phyloP scores from a whole-genome alignment of 768 basidiomycete genomes.

The Russula lepida region DNA sequence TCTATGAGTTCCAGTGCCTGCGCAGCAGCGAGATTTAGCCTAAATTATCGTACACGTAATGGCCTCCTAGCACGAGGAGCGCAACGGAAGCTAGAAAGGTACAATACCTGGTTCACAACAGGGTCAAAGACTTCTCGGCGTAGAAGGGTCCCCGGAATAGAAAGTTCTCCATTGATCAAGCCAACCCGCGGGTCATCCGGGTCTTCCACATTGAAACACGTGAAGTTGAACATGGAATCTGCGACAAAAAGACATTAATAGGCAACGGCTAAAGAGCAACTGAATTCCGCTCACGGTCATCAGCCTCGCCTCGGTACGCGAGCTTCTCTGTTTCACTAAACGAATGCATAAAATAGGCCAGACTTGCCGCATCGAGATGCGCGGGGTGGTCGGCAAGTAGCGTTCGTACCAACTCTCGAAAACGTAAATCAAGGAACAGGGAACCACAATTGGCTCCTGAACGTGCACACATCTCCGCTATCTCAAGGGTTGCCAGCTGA shows the following conservation, averaged over 20 bases:
- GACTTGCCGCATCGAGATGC: conserved; percentile 71
- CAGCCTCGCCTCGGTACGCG: conserved; percentile 57
- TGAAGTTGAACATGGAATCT: conserved; percentile 85
- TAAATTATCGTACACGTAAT: conserved; percentile 6
- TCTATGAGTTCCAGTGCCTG: conserved; percentile 76
- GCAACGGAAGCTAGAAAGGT: neutral
- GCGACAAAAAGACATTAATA: conserved; percentile 10
- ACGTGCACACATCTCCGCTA: conserved; percentile 83
- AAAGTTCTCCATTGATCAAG: conserved; percentile 73
- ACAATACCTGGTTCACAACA: conserved; percentile 63
- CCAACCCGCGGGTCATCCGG: conserved; percentile 75
- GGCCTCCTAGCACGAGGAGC: neutral
- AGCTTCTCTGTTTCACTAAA: conserved; percentile 88
- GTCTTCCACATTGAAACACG: conserved; percentile 82
- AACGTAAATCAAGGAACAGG: conserved; percentile 80
- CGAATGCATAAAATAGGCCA: conserved; percentile 83
- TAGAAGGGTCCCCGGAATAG: conserved; percentile 71
- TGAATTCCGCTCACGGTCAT: conserved; percentile 51
- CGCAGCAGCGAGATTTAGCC: neutral
- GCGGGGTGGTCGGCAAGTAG: conserved; percentile 77
- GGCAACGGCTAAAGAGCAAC: neutral
- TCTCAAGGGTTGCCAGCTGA: conserved; percentile 72
- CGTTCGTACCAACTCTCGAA: conserved; percentile 70
- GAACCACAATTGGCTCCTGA: conserved; percentile 85
- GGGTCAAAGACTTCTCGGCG: conserved; percentile 85